Percentiles rank a stretch among this genome's conserved stretches.
Conservation (phyloP, 805 yeast species). For the Candida chilensis region DNA sequence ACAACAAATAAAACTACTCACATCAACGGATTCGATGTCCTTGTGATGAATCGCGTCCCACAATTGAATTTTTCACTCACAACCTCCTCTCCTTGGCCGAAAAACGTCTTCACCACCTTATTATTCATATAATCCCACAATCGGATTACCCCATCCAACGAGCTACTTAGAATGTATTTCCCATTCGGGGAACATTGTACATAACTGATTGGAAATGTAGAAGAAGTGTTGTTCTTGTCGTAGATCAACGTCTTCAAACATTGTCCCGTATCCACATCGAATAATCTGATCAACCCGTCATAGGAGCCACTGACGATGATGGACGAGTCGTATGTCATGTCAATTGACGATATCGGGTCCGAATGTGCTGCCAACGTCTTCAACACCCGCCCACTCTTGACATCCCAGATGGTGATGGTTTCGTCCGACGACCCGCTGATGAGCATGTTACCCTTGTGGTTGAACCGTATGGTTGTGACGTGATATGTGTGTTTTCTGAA, state of each 20-base stretch:
- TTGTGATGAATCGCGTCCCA: constrained; percentile 39
- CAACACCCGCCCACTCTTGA: constrained; percentile 55
- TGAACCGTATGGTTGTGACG: constrained; percentile 64
- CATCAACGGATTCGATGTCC: constrained; percentile 24
- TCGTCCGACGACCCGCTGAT: constrained; percentile 87
- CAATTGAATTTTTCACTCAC: constrained; percentile 46
- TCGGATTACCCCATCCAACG: constrained; percentile 71
- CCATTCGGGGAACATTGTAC: constrained; percentile 78
- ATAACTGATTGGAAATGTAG: constrained; percentile 65
- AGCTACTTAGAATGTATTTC: constrained; percentile 64
- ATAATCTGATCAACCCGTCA: constrained; percentile 84
- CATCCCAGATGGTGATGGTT: constrained; percentile 87
- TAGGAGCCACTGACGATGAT: constrained; percentile 80
- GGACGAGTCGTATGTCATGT: constrained; percentile 71
- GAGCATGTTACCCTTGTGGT: constrained; percentile 65
- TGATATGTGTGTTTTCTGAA: constrained; percentile 80
- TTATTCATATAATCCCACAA: constrained; percentile 85
- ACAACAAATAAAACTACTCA: neutral
- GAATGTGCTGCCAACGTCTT: constrained; percentile 87
- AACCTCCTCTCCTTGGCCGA: constrained; percentile 15
- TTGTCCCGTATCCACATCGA: constrained; percentile 84
- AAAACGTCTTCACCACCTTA: constrained; percentile 67
- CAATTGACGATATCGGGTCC: constrained; percentile 75
- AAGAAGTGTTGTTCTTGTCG: constrained; percentile 62
- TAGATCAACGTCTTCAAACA: constrained; percentile 85